Evolutionary conservation across 306 rosid genomes (phyloP).

Genomic region (Citrullus colocynthis): DNA sequence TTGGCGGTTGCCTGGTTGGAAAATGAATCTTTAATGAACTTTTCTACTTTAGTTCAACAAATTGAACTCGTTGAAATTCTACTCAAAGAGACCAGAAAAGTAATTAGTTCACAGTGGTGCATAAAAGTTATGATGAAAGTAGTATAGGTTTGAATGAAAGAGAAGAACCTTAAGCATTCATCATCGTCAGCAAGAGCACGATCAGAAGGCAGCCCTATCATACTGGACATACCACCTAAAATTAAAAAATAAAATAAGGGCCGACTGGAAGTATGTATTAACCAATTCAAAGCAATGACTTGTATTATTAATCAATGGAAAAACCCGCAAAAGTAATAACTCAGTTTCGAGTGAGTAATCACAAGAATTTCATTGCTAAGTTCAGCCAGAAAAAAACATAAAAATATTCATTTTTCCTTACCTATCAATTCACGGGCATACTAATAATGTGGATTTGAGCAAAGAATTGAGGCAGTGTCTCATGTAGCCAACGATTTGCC

Average conservation of each 20-base stretch:
- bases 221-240: conserved; percentile 67
- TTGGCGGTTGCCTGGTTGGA: neutral
- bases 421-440: neutral
- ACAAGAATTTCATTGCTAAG: neutral
- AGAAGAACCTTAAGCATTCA: conserved; percentile 72
- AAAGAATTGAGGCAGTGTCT: neutral
- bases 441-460: neutral
- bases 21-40: neutral
- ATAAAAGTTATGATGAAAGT: neutral
- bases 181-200: conserved; percentile 75
- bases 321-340: neutral
- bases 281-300: neutral
- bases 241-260: conserved; percentile 11
- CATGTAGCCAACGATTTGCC: neutral
- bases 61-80: neutral
- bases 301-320: neutral
- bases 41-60: neutral
- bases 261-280: neutral
- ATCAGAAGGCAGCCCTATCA: conserved; percentile 95
- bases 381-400: neutral
- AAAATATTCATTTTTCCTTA: neutral
- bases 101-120: neutral
- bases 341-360: neutral
- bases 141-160: neutral
- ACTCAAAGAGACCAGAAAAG: neutral